Conservation (phyloP, 306 rosid species). For the Prunus mira region DNA sequence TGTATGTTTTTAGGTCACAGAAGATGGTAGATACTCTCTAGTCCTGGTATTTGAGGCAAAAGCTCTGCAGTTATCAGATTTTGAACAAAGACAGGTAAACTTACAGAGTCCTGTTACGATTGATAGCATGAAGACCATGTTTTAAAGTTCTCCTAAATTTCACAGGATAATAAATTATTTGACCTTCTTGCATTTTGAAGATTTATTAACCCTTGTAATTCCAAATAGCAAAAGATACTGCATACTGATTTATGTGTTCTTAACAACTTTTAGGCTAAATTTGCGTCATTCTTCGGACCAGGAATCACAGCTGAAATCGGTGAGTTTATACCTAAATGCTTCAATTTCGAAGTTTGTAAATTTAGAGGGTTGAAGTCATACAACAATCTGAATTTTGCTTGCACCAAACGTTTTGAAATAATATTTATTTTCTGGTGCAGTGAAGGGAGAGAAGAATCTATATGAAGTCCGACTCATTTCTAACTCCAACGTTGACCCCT, state of each 20-base stretch:
- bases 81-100: constrained; percentile 88
- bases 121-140: not conserved
- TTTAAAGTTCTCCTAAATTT: not conserved
- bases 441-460: constrained; percentile 55
- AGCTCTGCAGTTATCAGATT: constrained; percentile 74
- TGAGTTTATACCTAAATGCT: constrained; percentile 33
- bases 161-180: not conserved
- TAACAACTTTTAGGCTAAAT: constrained; percentile 58
- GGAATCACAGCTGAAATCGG: constrained; percentile 92
- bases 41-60: constrained; percentile 80
- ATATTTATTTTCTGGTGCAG: constrained; percentile 43
- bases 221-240: not conserved
- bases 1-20: constrained; percentile 57
- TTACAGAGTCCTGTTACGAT: not conserved
- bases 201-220: not conserved
- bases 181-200: not conserved
- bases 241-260: constrained; percentile 14
- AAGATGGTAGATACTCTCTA: constrained; percentile 73
- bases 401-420: not conserved
- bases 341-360: not conserved
- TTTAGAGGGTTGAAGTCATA: not conserved
- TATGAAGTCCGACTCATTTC: constrained; percentile 85
- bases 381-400: not conserved
- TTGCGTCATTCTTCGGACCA: constrained; percentile 93
- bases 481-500: constrained; percentile 49